Conservation (phyloP, 768 basidiomycete species). For the Boletus subcaerulescens region DNA sequence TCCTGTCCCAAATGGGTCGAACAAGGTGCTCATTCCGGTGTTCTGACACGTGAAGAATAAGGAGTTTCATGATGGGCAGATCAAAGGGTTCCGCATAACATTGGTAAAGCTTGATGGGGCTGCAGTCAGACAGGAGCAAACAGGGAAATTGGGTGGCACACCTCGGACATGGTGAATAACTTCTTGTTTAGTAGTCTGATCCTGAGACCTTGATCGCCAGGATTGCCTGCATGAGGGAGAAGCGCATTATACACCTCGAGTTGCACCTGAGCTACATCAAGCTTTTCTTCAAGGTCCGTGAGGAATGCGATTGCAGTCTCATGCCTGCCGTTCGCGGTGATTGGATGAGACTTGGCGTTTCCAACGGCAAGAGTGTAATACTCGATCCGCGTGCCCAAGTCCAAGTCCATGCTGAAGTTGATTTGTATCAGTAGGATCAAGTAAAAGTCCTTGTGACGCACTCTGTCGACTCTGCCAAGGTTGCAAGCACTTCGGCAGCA, state of each 20-base stretch:
- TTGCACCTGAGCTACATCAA: conserved; percentile 96
- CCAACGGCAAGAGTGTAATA: conserved; percentile 92
- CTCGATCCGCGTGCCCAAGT: conserved; percentile 76
- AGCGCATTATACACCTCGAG: conserved; percentile 81
- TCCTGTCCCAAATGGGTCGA: conserved; percentile 82
- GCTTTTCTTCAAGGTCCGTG: conserved; percentile 92
- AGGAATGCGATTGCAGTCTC: conserved; percentile 94
- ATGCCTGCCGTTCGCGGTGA: conserved; percentile 70
- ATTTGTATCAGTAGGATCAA: not conserved
- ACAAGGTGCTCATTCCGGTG: conserved; percentile 83
- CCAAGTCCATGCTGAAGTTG: conserved; percentile 54
- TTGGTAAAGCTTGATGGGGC: conserved; percentile 67
- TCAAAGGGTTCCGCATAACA: conserved; percentile 86
- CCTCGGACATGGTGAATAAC: conserved; percentile 83
- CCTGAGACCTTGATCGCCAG: conserved; percentile 59
- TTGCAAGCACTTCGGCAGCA: conserved; percentile 82
- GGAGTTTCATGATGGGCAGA: conserved; percentile 76
- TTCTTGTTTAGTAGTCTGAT: conserved; percentile 56
- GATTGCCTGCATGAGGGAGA: conserved; percentile 56
- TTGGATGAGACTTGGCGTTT: conserved; percentile 93
- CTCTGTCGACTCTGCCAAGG: conserved; percentile 83
- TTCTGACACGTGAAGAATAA: conserved; percentile 92
- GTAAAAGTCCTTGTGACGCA: conserved; percentile 35
- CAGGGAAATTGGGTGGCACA: conserved; percentile 33
- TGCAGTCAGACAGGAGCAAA: conserved; percentile 11